These are phyloP conservation scores for Castanospermum australe DNA, from an alignment of 306 rosid genomes.

Conservation along the genomic window DNA sequence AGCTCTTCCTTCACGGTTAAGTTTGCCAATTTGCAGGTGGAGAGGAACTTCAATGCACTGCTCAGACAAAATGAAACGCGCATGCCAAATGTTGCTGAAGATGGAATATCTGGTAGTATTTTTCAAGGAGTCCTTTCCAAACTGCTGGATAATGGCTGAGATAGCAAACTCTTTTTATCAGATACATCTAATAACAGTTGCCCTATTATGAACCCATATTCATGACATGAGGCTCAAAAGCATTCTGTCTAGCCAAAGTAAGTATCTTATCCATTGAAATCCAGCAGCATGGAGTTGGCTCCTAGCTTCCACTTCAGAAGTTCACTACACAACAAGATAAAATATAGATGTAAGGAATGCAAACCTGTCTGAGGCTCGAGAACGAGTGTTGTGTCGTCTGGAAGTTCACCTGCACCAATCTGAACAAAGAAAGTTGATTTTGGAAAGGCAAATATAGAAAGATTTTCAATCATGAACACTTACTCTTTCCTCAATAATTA, in stretches of 20 bases:
- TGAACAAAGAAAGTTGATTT: conserved; percentile 46
- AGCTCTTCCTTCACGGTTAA: conserved; percentile 92
- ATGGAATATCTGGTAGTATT: neutral
- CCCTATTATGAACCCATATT: neutral
- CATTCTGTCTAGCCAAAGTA: conserved; percentile 8
- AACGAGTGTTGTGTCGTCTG: conserved; percentile 88
- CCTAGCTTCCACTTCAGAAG: conserved; percentile 20
- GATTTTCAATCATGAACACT: neutral
- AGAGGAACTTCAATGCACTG: conserved; percentile 92
- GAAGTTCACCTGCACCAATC: conserved; percentile 96
- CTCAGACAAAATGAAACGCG: conserved; percentile 40
- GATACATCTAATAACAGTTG: neutral
- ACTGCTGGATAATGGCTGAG: conserved; percentile 32
- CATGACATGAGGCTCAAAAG: conserved; percentile 10
- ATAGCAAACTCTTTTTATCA: neutral
- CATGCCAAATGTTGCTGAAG: conserved; percentile 34
- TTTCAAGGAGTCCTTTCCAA: conserved; percentile 20
- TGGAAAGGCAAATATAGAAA: conserved; percentile 20
- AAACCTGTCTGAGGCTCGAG: conserved; percentile 92
- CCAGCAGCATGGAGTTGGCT: conserved; percentile 43
- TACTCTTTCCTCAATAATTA: conserved; percentile 1
- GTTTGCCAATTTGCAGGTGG: conserved; percentile 87
- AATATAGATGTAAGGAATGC: conserved; percentile 26
- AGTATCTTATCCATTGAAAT: conserved; percentile 18
- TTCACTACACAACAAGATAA: conserved; percentile 12